Evolutionary conservation across 2,329 filamentous ascomycete species (phyloP).

Genomic region (Pseudogymnoascus verrucosus): DNA sequence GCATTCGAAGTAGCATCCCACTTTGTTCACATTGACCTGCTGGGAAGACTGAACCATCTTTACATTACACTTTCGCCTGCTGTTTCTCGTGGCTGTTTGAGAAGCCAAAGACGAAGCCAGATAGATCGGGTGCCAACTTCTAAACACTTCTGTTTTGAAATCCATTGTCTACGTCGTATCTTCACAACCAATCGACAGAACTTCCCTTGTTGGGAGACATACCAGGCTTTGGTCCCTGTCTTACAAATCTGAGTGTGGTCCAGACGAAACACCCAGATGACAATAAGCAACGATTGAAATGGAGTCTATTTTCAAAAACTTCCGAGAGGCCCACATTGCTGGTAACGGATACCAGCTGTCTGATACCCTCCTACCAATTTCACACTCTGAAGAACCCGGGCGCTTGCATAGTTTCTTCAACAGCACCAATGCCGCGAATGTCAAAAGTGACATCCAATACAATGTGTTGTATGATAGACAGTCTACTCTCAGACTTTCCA

Average conservation of each 20-base stretch:
- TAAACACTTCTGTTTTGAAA: not conserved
- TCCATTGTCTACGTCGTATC: not conserved
- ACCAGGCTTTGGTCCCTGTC: not conserved
- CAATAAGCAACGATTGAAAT: constrained; percentile 36
- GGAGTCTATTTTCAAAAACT: constrained; percentile 67
- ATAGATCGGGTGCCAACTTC: not conserved
- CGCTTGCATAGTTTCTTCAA: constrained; percentile 64
- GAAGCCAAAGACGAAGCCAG: not conserved
- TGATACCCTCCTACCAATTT: constrained; percentile 63
- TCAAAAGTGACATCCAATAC: constrained; percentile 61
- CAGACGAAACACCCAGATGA: not conserved
- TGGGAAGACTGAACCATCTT: not conserved
- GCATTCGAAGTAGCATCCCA: not conserved
- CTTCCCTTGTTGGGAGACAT: not conserved
- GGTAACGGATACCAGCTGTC: constrained; percentile 67
- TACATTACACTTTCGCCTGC: not conserved
- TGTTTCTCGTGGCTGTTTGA: not conserved
- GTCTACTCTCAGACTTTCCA: constrained; percentile 23
- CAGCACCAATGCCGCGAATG: constrained; percentile 53
- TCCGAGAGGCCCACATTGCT: constrained; percentile 57
- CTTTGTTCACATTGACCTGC: not conserved
- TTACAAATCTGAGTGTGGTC: not conserved
- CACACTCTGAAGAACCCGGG: constrained; percentile 53
- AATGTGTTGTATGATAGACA: constrained; percentile 56
- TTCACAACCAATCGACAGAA: not conserved